phyloP scores from a whole-genome alignment of 176 grass and related monocot species.

The Avena insularis region DNA sequence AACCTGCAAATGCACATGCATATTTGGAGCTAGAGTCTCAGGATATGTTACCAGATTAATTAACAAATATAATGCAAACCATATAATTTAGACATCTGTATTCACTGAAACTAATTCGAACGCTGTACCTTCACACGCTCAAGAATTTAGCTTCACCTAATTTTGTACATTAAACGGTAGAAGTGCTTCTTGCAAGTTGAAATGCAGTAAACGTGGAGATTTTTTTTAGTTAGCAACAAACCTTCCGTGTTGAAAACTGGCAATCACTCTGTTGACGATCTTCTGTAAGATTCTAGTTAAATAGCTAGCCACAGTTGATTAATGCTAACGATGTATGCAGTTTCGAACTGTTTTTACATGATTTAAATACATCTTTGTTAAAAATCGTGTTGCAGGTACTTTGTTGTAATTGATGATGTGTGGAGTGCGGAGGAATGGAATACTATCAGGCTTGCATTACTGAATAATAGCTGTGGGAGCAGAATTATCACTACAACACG shows the following conservation, averaged over 20 bases:
- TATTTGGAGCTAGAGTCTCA: conserved; percentile 1
- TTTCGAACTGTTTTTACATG: not conserved
- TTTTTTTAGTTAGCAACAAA: not conserved
- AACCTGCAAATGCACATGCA: not conserved
- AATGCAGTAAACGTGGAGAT: not conserved
- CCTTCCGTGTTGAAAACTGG: not conserved
- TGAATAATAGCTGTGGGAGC: not conserved
- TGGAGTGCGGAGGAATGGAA: not conserved
- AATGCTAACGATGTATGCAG: conserved; percentile 1
- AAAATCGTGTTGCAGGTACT: not conserved
- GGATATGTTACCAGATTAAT: not conserved
- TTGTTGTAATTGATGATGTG: conserved; percentile 1
- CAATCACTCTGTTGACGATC: not conserved
- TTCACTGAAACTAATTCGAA: not conserved
- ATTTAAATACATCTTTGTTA: not conserved
- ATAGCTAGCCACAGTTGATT: not conserved
- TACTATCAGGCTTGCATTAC: conserved; percentile 1
- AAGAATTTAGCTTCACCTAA: conserved; percentile 3
- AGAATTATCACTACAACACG: conserved; percentile 8
- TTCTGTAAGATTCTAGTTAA: conserved; percentile 3
- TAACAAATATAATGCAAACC: not conserved
- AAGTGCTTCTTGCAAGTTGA: conserved; percentile 1
- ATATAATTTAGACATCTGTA: not conserved
- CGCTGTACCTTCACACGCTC: not conserved
- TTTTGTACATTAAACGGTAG: not conserved